Evolutionary conservation across 768 basidiomycete species (phyloP), one percentile per base, ranked within the genome.

Genomic region (Leucogyrophana mollusca): DNA sequence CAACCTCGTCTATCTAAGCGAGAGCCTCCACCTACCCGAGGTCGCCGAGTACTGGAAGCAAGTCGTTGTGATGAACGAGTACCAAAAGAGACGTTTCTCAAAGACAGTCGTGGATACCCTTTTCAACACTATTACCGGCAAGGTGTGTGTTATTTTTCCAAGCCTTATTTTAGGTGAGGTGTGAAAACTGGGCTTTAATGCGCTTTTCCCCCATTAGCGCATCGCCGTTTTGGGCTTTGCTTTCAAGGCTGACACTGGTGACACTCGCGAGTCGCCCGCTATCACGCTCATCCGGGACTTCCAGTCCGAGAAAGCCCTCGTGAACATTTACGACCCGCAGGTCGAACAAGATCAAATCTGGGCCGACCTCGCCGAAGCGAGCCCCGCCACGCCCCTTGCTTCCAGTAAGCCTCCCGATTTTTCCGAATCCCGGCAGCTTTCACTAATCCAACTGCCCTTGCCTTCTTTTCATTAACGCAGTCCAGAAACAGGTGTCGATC

Each of bases 191-290:
- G 44, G 32, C 47, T 40, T 39, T 58, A 9, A 50, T 43, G 23
- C 25, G 11, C 20, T 23, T 3, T 44, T 17, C 13, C 20, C 30
- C 39, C 34, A 33, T 35, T 64, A 85, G 93, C 84, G 83, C 60
- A 94, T 99, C 59, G 91, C 96, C 35, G 90, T 99, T 37, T 84
- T 99, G 34, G 95, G 95, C 9, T 99, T 97, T 67, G 96, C 95
- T 3, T 97, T 97, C 85, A 97, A 97, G 76, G 95, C 96, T 34
- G 94, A 98, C 67, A 99, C 96, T 10, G 96, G 96, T 50, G 96
- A 99, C 66, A 99, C 96, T 32, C 93, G 96, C 66, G 96, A 98
- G 73, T 94, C 93, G 3, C 85, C 96, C 22, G 82, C 96, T 14
- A 97, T 97, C 69, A 87, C 91, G 23, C 82, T 99, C 55, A 86